Percentiles rank a stretch among this genome's conserved stretches.
Conservation (phyloP, 306 rosid species). For the Sechiopsis laciniata region DNA sequence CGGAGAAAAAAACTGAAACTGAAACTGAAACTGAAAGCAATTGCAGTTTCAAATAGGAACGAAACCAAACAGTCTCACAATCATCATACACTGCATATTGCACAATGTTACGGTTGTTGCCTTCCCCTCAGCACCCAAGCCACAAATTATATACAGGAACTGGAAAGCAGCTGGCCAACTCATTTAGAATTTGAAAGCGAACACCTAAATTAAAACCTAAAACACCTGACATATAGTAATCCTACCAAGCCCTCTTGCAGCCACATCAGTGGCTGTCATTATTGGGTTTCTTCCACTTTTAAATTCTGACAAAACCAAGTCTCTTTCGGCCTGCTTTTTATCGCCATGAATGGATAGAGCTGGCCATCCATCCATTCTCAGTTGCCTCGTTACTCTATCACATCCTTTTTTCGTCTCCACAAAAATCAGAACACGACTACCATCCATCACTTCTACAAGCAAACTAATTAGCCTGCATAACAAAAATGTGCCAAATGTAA, state of each 20-base stretch:
- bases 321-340: constrained; percentile 92
- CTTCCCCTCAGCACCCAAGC: constrained; percentile 63
- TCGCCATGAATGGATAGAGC: constrained; percentile 97
- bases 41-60: not conserved
- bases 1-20: not conserved
- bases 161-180: constrained; percentile 99
- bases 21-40: not conserved
- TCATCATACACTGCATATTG: constrained; percentile 31
- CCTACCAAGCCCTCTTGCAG: constrained; percentile 99
- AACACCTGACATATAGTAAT: constrained; percentile 63
- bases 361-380: constrained; percentile 98
- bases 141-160: constrained; percentile 77
- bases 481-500: constrained; percentile 25
- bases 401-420: constrained; percentile 93
- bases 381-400: constrained; percentile 79
- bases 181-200: constrained; percentile 32
- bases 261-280: constrained; percentile 99
- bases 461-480: constrained; percentile 64
- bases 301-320: constrained; percentile 97
- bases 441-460: constrained; percentile 67
- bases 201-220: constrained; percentile 48
- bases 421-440: constrained; percentile 74
- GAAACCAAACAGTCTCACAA: constrained; percentile 29
- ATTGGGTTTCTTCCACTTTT: constrained; percentile 93
- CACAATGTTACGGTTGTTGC: constrained; percentile 29